These are phyloP conservation scores for Verticillium isaacii DNA, from an alignment of 2,329 filamentous ascomycete genomes.

Conservation along the genomic window DNA sequence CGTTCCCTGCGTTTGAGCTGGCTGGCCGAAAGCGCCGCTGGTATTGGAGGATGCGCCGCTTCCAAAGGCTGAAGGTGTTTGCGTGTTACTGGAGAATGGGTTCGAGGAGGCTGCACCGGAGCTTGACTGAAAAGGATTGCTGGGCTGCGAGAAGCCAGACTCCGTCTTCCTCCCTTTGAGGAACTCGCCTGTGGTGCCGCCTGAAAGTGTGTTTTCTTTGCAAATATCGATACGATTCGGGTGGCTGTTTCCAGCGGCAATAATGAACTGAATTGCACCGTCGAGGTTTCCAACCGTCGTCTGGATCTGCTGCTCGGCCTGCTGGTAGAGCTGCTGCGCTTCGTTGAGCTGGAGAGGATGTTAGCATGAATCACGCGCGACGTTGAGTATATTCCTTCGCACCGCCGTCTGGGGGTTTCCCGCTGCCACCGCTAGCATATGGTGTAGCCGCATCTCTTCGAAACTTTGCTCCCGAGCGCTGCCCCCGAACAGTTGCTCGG, in stretches of 20 bases:
- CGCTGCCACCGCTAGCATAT: constrained; percentile 52
- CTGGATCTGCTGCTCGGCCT: constrained; percentile 67
- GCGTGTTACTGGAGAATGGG: constrained; percentile 6
- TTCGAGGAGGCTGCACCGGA: constrained; percentile 9
- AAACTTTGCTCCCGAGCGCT: constrained; percentile 75
- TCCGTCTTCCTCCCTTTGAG: constrained; percentile 27
- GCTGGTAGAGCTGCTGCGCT: constrained; percentile 56
- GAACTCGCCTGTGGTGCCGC: constrained; percentile 41
- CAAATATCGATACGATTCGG: constrained; percentile 70
- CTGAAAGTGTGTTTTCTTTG: constrained; percentile 36
- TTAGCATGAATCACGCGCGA: constrained; percentile 8
- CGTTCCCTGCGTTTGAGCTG: constrained; percentile 24
- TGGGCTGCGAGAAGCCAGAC: constrained; percentile 25
- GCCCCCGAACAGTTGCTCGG: constrained; percentile 80
- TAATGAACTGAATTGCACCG: constrained; percentile 67
- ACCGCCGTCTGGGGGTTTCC: constrained; percentile 56
- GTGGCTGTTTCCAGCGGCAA: constrained; percentile 62
- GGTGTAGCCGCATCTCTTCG: constrained; percentile 80
- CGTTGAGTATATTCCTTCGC: constrained; percentile 15
- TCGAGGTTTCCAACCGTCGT: constrained; percentile 63
- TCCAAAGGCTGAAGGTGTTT: constrained; percentile 5
- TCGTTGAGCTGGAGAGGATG: constrained; percentile 45
- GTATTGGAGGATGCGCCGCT: background rate
- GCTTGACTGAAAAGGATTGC: constrained; percentile 14
- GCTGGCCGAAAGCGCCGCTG: constrained; percentile 38